Evolutionary conservation across 768 basidiomycete genomes (phyloP).

Genomic region (Chalciporus sphaerocephalus): DNA sequence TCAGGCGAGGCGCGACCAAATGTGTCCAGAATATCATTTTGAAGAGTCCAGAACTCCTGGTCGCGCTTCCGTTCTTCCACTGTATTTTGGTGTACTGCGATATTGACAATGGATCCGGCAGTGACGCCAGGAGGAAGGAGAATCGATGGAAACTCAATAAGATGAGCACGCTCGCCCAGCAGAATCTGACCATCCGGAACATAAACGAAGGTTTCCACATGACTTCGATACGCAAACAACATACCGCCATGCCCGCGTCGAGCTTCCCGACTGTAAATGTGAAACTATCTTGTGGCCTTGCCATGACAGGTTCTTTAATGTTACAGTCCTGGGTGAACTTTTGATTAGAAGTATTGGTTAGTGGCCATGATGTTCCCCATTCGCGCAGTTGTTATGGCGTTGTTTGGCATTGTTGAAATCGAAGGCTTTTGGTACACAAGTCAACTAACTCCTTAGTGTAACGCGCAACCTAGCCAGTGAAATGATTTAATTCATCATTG

Average conservation of each 20-base stretch:
- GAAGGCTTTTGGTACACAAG: conserved; percentile 21
- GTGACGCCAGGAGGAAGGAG: conserved; percentile 89
- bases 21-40: conserved; percentile 69
- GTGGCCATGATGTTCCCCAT: not conserved
- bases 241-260: conserved; percentile 92
- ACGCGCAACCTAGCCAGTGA: no score
- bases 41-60: conserved; percentile 78
- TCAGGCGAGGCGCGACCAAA: conserved; percentile 69
- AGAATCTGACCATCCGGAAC: conserved; percentile 55
- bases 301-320: conserved; percentile 22
- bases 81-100: conserved; percentile 86
- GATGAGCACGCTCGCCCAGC: conserved; percentile 88
- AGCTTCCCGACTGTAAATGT: conserved; percentile 95
- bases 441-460: no score
- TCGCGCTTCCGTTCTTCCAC: conserved; percentile 81
- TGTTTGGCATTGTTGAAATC: conserved; percentile 25
- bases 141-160: conserved; percentile 97
- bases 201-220: conserved; percentile 3
- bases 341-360: conserved; percentile 1
- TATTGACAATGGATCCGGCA: conserved; percentile 95
- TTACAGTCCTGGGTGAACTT: conserved; percentile 6
- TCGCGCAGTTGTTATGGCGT: conserved; percentile 17
- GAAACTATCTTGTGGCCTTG: conserved; percentile 57
- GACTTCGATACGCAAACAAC: conserved; percentile 10
- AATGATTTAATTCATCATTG: no score